Conservation (phyloP, 139 green algal genomes). For the Micromonas pusilla region DNA sequence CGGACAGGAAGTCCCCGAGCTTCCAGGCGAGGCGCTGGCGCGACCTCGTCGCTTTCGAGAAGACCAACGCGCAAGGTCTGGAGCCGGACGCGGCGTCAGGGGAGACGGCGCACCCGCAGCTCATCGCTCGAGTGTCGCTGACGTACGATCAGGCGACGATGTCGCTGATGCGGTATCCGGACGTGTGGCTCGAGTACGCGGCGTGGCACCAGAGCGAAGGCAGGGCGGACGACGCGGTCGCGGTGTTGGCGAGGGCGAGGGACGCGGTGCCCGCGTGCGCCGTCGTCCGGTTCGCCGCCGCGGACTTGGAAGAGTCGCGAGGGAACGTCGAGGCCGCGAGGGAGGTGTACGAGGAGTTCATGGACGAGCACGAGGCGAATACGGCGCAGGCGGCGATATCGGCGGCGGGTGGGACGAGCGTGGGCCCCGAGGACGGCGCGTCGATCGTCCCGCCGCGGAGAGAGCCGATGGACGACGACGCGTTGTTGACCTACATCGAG, state of each 20-base stretch:
- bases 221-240: constrained; percentile 2
- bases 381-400: no score
- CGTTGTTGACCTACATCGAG: constrained; percentile 4
- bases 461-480: constrained; percentile 4
- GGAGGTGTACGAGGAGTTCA: constrained; percentile 23
- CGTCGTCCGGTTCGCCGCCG: constrained; percentile 20
- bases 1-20: neutral
- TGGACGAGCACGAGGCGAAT: constrained; percentile 13
- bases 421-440: neutral
- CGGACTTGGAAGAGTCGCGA: constrained; percentile 27
- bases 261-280: constrained; percentile 21
- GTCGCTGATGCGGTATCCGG: constrained; percentile 14
- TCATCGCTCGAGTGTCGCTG: neutral
- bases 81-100: neutral
- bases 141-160: constrained; percentile 25
- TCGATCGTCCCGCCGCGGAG: no score
- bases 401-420: neutral
- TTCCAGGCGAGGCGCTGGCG: neutral
- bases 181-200: constrained; percentile 36
- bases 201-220: constrained; percentile 25
- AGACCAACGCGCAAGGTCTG: constrained; percentile 10
- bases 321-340: constrained; percentile 12
- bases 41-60: constrained; percentile 1
- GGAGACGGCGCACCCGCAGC: neutral
- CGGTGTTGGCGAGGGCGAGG: constrained; percentile 20